Evolutionary conservation across 73 alveolate genomes (phyloP).

Genomic region (Blepharisma stoltei): DNA sequence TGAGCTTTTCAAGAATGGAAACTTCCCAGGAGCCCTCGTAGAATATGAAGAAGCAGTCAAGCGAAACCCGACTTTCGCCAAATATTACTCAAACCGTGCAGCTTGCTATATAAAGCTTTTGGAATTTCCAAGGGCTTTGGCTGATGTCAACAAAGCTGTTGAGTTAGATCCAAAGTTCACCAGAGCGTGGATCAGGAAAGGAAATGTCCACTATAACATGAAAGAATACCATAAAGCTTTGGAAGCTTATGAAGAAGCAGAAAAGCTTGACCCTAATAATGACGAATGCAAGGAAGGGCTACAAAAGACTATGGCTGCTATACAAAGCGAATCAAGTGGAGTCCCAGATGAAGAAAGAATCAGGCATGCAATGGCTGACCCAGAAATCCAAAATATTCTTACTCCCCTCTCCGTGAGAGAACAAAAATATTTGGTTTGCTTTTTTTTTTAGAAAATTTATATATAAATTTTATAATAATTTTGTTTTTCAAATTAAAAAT

Average conservation of each 20-base stretch:
- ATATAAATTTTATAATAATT: too few relatives aligned
- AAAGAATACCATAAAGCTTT: constrained; percentile 91
- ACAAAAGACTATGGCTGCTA: constrained; percentile 65
- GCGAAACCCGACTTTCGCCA: constrained; percentile 84
- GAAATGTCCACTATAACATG: constrained; percentile 73
- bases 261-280: constrained; percentile 78
- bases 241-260: constrained; percentile 77
- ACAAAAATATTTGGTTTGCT: too few relatives aligned
- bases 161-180: constrained; percentile 80
- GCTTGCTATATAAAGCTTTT: constrained; percentile 77
- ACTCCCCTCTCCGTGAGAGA: constrained; percentile 59
- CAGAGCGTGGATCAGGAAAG: constrained; percentile 87
- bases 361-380: constrained; percentile 98
- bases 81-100: constrained; percentile 87
- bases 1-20: constrained; percentile 73
- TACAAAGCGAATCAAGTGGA: constrained; percentile 65
- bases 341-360: constrained; percentile 92
- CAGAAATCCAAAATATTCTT: constrained; percentile 91
- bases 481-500: neutral
- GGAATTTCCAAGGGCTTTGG: constrained; percentile 84
- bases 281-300: constrained; percentile 70
- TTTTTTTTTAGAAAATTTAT: neutral
- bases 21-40: constrained; percentile 88
- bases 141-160: constrained; percentile 81
- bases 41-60: constrained; percentile 84